phyloP scores from a whole-genome alignment of 345 rosid genomes.

The Odontarrhena argentea region DNA sequence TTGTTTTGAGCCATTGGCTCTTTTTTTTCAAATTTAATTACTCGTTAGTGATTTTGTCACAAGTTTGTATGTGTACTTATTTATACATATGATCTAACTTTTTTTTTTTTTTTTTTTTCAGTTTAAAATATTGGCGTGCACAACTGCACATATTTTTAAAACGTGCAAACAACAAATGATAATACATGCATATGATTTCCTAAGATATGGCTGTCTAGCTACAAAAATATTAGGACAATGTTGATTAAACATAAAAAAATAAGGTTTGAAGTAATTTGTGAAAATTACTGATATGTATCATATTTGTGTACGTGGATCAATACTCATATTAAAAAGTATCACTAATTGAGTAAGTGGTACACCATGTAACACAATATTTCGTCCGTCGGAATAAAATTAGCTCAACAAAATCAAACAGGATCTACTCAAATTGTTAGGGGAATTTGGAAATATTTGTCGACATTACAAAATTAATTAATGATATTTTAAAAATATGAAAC shows the following conservation, averaged over 20 bases:
- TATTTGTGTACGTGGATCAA: conserved; percentile 6
- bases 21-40: background rate
- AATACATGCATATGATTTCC: conserved; percentile 20
- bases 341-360: conserved; percentile 28
- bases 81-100: background rate
- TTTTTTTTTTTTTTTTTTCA: background rate
- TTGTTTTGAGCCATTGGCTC: conserved; percentile 30
- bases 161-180: conserved; percentile 37
- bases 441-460: background rate
- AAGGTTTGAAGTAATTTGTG: background rate
- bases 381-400: background rate
- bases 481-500: background rate
- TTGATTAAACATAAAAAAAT: background rate
- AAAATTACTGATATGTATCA: background rate
- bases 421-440: background rate
- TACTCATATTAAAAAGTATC: conserved; percentile 8
- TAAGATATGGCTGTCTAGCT: conserved; percentile 9
- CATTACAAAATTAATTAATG: background rate
- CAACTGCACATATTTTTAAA: background rate
- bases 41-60: background rate
- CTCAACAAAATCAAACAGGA: conserved; percentile 14
- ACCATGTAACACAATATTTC: conserved; percentile 7
- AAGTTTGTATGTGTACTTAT: conserved; percentile 25
- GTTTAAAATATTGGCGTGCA: background rate
- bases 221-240: background rate